Evolutionary conservation across 2,329 filamentous ascomycete genomes (phyloP).

Genomic region (Malbranchea zuffiana): DNA sequence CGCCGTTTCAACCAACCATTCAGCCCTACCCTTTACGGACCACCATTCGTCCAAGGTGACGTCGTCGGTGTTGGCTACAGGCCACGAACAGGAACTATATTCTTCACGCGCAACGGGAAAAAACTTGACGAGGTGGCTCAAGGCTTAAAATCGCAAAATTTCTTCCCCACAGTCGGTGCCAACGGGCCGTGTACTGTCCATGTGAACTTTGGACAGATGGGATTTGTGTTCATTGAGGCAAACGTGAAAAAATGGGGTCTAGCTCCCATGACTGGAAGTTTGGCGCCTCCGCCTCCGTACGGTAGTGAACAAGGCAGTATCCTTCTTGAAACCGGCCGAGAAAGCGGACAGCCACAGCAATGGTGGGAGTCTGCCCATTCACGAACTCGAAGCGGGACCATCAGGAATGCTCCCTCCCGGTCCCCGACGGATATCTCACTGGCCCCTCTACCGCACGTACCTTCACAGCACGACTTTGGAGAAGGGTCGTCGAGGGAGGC

Average conservation of each 20-base stretch:
- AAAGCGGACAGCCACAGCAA: slow-evolving; percentile 26
- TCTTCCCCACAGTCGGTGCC: slow-evolving; percentile 94
- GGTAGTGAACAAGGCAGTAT: slow-evolving; percentile 96
- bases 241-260: slow-evolving; percentile 99
- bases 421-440: slow-evolving; percentile 95
- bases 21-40: slow-evolving; percentile 64
- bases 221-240: slow-evolving; percentile 97
- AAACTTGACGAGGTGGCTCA: slow-evolving; percentile 90
- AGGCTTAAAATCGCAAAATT: slow-evolving; percentile 86
- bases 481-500: slow-evolving; percentile 54
- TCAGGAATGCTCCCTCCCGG: slow-evolving; percentile 74
- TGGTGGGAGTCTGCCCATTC: slow-evolving; percentile 50
- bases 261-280: slow-evolving; percentile 86
- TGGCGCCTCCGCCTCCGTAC: slow-evolving; percentile 91
- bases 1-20: slow-evolving; percentile 93
- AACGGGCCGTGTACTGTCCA: slow-evolving; percentile 88
- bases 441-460: slow-evolving; percentile 65
- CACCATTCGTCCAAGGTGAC: slow-evolving; percentile 79
- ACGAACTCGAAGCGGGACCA: slow-evolving; percentile 65
- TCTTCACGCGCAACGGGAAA: slow-evolving; percentile 98
- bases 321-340: slow-evolving; percentile 70
- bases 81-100: slow-evolving; percentile 84
- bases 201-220: slow-evolving; percentile 95
- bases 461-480: slow-evolving; percentile 55
- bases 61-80: slow-evolving; percentile 93